A percentile compares a stretch with the other conserved stretches of the same genome.
Evolutionary conservation across 2,329 filamentous ascomycete genomes (phyloP).

Genomic region (Xylariaceae sp.): DNA sequence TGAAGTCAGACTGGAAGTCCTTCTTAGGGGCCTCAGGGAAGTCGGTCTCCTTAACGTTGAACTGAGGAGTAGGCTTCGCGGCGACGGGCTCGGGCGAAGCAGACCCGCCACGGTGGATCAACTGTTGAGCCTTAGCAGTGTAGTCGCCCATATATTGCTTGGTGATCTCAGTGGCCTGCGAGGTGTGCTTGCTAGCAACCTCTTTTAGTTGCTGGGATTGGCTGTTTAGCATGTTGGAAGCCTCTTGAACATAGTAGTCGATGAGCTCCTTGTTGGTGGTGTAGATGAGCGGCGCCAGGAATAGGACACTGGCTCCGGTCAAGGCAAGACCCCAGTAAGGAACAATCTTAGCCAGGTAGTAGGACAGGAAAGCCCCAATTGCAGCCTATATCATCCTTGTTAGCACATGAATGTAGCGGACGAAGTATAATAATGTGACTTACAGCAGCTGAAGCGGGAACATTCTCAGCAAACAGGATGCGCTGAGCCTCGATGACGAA

Average conservation of each 20-base stretch:
- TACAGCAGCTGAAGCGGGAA: conserved; percentile 65
- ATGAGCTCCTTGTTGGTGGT: conserved; percentile 73
- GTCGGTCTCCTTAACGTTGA: conserved; percentile 51
- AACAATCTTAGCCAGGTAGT: conserved; percentile 72
- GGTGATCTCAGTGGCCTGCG: conserved; percentile 66
- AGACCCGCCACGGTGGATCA: conserved; percentile 59
- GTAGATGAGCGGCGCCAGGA: conserved; percentile 70
- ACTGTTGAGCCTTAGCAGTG: conserved; percentile 70
- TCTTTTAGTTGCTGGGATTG: conserved; percentile 69
- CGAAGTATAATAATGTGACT: conserved; percentile 41
- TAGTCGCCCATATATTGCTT: conserved; percentile 75
- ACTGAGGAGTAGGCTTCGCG: conserved; percentile 45
- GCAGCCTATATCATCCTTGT: conserved; percentile 55
- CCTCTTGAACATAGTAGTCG: conserved; percentile 66
- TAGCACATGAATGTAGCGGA: neutral
- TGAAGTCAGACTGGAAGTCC: conserved; percentile 45
- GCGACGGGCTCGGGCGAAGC: conserved; percentile 50
- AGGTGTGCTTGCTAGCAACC: conserved; percentile 69
- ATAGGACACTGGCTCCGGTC: conserved; percentile 63
- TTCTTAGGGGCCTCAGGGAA: conserved; percentile 55
- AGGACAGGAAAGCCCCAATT: conserved; percentile 67
- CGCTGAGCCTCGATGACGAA: conserved; percentile 74
- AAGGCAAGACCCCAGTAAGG: conserved; percentile 73
- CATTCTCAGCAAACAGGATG: conserved; percentile 72
- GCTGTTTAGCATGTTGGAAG: conserved; percentile 62